Conservation (phyloP, 2,329 filamentous ascomycete species). For the Xylariaceae sp. region DNA sequence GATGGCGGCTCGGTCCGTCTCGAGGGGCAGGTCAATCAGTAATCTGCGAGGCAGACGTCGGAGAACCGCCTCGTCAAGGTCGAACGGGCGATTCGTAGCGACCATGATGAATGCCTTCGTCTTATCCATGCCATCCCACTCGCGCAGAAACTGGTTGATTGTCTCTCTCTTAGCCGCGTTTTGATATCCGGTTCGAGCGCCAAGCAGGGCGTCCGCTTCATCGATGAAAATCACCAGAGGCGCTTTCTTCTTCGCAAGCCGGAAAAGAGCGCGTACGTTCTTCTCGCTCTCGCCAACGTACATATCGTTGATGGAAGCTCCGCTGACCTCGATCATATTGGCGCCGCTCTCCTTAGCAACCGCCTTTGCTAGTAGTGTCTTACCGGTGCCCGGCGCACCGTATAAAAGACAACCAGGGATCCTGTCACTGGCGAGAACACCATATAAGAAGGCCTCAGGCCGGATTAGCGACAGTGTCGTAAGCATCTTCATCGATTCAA, state of each 20-base stretch:
- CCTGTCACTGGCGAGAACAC: conserved; percentile 83
- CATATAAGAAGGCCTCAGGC: conserved; percentile 94
- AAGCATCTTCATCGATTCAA: conserved; percentile 81
- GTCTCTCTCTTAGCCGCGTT: conserved; percentile 76
- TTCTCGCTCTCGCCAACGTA: conserved; percentile 96
- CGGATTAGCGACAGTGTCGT: conserved; percentile 82
- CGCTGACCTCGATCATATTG: conserved; percentile 80
- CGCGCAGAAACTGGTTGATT: conserved; percentile 93
- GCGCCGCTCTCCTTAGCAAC: conserved; percentile 65
- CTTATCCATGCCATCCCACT: conserved; percentile 89
- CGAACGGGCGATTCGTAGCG: conserved; percentile 91
- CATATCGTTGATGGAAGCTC: conserved; percentile 91
- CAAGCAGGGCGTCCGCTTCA: conserved; percentile 90
- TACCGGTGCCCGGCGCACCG: conserved; percentile 77
- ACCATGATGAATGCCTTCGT: conserved; percentile 95
- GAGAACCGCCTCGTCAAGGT: conserved; percentile 83
- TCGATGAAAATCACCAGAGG: conserved; percentile 96
- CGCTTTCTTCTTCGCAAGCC: conserved; percentile 81
- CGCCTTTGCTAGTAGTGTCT: conserved; percentile 65
- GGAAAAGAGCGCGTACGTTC: conserved; percentile 89
- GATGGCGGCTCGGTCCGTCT: conserved; percentile 63
- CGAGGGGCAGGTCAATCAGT: conserved; percentile 67
- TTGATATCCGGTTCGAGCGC: conserved; percentile 64
- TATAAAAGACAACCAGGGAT: conserved; percentile 88
- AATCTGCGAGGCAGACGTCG: conserved; percentile 69